These are phyloP conservation scores for Xylariales sp. DNA, from an alignment of 2,329 filamentous ascomycete species.

Conservation along the genomic window DNA sequence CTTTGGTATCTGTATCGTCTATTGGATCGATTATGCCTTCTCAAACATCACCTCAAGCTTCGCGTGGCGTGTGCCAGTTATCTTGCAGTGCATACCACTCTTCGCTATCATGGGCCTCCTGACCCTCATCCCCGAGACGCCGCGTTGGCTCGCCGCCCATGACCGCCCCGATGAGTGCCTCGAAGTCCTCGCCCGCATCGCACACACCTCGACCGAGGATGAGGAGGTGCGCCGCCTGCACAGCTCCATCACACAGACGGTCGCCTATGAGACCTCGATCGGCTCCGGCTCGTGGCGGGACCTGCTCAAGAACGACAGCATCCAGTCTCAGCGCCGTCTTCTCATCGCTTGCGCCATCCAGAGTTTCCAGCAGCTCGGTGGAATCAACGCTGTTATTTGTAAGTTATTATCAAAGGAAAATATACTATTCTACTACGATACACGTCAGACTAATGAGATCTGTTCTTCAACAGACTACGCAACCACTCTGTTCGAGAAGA, in stretches of 20 bases:
- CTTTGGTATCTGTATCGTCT: constrained; percentile 5
- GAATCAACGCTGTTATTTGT: no score
- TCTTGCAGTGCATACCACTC: constrained; percentile 3
- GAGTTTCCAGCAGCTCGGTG: no score
- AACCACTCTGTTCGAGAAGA: constrained; percentile 27
- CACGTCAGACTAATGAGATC: no score
- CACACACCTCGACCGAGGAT: constrained; percentile 2
- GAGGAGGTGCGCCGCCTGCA: neutral
- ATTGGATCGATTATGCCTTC: constrained; percentile 6
- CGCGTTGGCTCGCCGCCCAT: constrained; percentile 5
- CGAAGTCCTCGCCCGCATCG: constrained; percentile 1
- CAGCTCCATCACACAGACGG: constrained; percentile 4
- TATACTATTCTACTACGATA: no score
- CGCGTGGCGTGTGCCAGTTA: constrained; percentile 5
- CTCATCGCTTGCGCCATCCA: no score
- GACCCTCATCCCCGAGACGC: constrained; percentile 2
- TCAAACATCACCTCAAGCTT: constrained; percentile 3
- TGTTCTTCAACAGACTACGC: constrained; percentile 6
- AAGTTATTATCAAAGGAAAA: no score
- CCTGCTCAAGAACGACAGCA: no score
- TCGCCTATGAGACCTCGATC: constrained; percentile 1
- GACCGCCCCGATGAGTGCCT: constrained; percentile 3
- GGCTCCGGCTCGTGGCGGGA: no score
- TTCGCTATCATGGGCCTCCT: constrained; percentile 2
- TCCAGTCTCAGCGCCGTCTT: no score